A percentile compares a stretch with the other conserved stretches of the same genome.
phyloP scores from a whole-genome alignment of 176 grass and related monocot species.

The Miscanthus lutarioriparius region DNA sequence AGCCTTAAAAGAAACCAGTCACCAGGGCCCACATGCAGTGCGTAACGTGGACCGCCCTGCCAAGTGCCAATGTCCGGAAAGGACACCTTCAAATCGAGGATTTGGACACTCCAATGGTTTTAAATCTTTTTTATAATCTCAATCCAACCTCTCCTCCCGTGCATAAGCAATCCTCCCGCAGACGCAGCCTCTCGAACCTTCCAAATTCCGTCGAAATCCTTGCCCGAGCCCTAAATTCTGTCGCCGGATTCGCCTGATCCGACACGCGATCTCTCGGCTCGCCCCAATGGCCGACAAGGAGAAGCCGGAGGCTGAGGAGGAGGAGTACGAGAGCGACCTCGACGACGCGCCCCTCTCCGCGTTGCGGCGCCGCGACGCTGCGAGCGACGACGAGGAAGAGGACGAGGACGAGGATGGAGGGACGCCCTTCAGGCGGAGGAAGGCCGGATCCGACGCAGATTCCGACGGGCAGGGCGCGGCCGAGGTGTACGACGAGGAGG shows the following conservation, averaged over 20 bases:
- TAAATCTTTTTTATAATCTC: conserved; percentile 20
- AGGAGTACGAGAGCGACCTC: conserved; percentile 93
- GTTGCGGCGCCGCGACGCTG: conserved; percentile 70
- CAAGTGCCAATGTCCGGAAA: not conserved
- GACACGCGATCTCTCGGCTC: conserved; percentile 23
- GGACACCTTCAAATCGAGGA: not conserved
- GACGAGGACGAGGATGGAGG: conserved; percentile 16
- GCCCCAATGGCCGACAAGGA: conserved; percentile 47
- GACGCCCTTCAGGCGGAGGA: not conserved
- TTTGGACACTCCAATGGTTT: conserved; percentile 25
- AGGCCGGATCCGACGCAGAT: conserved; percentile 65
- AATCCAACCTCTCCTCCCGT: conserved; percentile 12
- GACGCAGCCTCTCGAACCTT: conserved; percentile 38
- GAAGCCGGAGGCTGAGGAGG: conserved; percentile 21
- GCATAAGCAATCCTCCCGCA: conserved; percentile 13
- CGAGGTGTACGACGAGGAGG: conserved; percentile 77
- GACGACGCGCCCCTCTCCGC: conserved; percentile 72
- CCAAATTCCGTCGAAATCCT: conserved; percentile 41
- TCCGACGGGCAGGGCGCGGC: conserved; percentile 80
- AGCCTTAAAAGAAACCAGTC: not conserved
- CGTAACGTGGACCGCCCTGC: not conserved
- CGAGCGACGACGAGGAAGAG: conserved; percentile 82
- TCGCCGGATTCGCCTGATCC: conserved; percentile 6
- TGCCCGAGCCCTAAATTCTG: conserved; percentile 25
- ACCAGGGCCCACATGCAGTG: not conserved